phyloP scores from a whole-genome alignment of 176 grass and related monocot species.

The Rhynchospora tenuis region DNA sequence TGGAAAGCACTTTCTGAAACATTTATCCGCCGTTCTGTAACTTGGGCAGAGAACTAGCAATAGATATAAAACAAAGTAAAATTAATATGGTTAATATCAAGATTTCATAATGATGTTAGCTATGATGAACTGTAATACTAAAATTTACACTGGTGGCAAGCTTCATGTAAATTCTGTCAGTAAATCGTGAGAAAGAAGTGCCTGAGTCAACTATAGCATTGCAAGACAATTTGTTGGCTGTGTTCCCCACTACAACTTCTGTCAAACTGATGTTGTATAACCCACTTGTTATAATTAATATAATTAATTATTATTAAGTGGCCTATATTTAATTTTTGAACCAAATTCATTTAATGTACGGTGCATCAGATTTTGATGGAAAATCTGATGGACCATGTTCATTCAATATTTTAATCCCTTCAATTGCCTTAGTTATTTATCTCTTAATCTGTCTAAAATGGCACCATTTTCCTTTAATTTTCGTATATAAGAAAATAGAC shows the following conservation, averaged over 20 bases:
- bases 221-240: slow-evolving; percentile 19
- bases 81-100: not conserved
- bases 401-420: too few relatives aligned
- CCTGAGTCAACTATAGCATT: slow-evolving; percentile 65
- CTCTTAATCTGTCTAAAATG: too few relatives aligned
- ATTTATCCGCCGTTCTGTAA: not conserved
- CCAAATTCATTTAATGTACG: too few relatives aligned
- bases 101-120: not conserved
- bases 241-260: slow-evolving; percentile 13
- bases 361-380: too few relatives aligned
- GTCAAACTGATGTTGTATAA: slow-evolving; percentile 67
- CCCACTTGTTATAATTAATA: too few relatives aligned
- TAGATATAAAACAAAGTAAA: not conserved
- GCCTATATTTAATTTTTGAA: too few relatives aligned
- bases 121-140: not conserved
- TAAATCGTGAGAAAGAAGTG: slow-evolving; percentile 53
- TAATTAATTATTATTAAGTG: too few relatives aligned
- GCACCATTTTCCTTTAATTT: too few relatives aligned
- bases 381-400: too few relatives aligned
- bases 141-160: slow-evolving; percentile 32
- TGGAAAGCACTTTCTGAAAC: slow-evolving; percentile 25
- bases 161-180: slow-evolving; percentile 37
- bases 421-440: too few relatives aligned
- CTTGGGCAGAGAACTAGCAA: slow-evolving; percentile 21
- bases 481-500: too few relatives aligned